Conservation (phyloP, 306 rosid genomes). For the Fragaria iinumae region DNA sequence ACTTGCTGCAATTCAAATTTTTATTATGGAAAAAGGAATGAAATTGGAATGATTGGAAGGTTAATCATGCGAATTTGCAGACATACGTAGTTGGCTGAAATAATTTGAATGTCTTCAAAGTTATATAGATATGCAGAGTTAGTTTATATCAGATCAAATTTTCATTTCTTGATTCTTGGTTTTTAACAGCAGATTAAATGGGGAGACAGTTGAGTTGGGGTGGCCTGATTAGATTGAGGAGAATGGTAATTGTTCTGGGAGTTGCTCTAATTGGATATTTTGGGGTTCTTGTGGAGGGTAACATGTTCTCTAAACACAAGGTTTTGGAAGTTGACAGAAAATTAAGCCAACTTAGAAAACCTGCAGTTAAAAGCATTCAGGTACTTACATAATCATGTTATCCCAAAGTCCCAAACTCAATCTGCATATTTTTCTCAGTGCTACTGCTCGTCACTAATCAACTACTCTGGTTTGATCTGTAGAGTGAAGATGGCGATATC, state of each 20-base stretch:
- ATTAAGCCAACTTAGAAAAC: conserved; percentile 42
- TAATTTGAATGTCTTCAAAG: neutral
- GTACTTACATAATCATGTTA: conserved; percentile 19
- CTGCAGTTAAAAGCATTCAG: conserved; percentile 49
- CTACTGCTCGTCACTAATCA: no score
- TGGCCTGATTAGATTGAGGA: conserved; percentile 10
- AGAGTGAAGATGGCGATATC: conserved; percentile 75
- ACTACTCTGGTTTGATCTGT: conserved; percentile 6
- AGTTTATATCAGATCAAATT: neutral
- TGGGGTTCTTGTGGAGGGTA: conserved; percentile 23
- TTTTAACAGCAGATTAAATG: conserved; percentile 13
- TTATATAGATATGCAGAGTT: neutral
- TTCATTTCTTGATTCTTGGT: neutral
- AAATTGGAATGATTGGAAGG: conserved; percentile 31
- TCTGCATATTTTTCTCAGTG: no score
- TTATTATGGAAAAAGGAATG: no score
- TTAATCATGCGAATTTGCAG: conserved; percentile 45
- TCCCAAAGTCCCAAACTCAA: no score
- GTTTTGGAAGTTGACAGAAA: conserved; percentile 47
- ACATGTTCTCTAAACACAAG: conserved; percentile 31
- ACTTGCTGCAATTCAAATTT: no score
- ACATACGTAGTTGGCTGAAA: neutral
- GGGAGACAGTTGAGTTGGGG: conserved; percentile 4
- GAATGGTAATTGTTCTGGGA: conserved; percentile 30
- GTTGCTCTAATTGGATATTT: conserved; percentile 13